Conservation (phyloP, 495 filamentous ascomycete species). For the Aspergillus sparsus region DNA sequence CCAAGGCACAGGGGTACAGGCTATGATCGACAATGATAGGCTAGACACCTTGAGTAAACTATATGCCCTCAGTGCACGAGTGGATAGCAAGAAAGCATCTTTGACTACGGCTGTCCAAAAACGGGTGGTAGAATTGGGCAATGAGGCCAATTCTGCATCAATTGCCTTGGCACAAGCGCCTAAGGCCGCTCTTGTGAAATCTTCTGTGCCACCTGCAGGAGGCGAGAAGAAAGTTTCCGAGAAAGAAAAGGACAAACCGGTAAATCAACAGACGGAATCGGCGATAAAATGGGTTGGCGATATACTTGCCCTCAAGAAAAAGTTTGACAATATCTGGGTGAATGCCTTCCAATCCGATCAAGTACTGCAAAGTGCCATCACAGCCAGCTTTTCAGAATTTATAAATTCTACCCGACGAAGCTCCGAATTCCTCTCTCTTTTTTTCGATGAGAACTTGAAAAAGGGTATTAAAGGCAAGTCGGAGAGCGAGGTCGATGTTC, state of each 20-base stretch:
- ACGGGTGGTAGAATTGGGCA: constrained; percentile 77
- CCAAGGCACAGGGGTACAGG: constrained; percentile 77
- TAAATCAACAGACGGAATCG: constrained; percentile 68
- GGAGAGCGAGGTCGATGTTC: constrained; percentile 80
- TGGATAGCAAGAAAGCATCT: constrained; percentile 72
- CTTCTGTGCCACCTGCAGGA: constrained; percentile 19
- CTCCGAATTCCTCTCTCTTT: constrained; percentile 92
- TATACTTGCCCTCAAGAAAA: constrained; percentile 79
- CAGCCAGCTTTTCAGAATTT: constrained; percentile 82
- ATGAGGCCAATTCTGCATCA: constrained; percentile 74
- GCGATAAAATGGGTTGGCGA: constrained; percentile 97
- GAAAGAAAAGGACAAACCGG: constrained; percentile 51
- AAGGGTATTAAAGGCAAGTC: constrained; percentile 92
- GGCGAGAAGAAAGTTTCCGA: constrained; percentile 45
- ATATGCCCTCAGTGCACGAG: constrained; percentile 73
- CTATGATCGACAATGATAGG: constrained; percentile 91
- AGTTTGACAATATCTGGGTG: constrained; percentile 79
- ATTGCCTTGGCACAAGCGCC: constrained; percentile 26
- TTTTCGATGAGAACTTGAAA: constrained; percentile 95
- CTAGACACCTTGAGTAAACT: constrained; percentile 73
- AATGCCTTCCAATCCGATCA: constrained; percentile 73
- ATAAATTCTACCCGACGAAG: constrained; percentile 83
- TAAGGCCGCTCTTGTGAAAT: constrained; percentile 30
- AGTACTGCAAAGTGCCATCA: constrained; percentile 74
- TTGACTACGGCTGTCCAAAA: constrained; percentile 69